Evolutionary conservation across 1,284 basidiomycete genomes (phyloP), one percentile per base, ranked within the genome.

Genomic region (Microbotryum intermedium): DNA sequence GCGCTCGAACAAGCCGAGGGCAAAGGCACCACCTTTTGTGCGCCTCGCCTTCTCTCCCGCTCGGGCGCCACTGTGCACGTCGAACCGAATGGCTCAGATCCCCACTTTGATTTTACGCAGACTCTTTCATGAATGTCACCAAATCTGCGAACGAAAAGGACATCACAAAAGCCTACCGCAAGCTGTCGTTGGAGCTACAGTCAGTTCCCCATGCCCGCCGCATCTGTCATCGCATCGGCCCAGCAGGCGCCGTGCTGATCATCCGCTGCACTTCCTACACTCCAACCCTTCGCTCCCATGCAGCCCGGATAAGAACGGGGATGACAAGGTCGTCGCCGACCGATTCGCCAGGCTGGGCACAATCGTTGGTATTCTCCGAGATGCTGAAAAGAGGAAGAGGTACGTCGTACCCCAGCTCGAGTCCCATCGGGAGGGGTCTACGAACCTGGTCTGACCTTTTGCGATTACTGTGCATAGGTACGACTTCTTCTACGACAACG

Each of bases 301-400:
- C 69, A 92, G 90, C 74, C 92, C 91, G 16, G 91, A 94, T 76
- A 94, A 97, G 79, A 94, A 94, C 75, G 88, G 84, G 0, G 82
- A 84, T 58, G 82, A 87, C 47, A 87, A 86, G 72, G 81, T 82
- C 57, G 82, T 87, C 42, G 87, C 91, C 55, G 90, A 91, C 67
- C 82, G 88, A 20, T 95, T 93, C 74, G 84, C 91, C 28, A 81
- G 90, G 26, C 80, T 95, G 8, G 89, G 90, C 61, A 84, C 92
- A n/a, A 83, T 97, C 60, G 79, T 83, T 6, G 81, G 83, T 49
- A 93, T 95, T 69, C 76, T 97, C 68, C 80, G 88, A 66, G 85
- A 85, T 70, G 67, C 79, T 23, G 88, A 87, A 69, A 82, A 84
- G 57, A 82, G 88, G 74, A 81, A 89, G 82, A 89, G 74, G 65